Evolutionary conservation across 208 protist species (phyloP).

Genomic region (Naegleria fowleri): DNA sequence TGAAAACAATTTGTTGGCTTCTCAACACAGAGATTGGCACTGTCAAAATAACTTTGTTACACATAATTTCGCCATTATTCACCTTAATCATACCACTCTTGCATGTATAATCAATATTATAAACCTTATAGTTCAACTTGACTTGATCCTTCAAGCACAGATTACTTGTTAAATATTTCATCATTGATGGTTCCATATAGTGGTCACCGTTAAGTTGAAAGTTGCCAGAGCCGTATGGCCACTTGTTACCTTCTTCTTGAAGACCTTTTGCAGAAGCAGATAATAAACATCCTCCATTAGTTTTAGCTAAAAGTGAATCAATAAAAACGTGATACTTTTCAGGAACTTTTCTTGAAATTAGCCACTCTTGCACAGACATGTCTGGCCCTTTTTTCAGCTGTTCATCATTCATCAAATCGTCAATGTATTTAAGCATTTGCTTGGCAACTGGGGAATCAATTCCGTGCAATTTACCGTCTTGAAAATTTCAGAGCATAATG

Average conservation of each 20-base stretch:
- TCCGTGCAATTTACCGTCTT: background rate
- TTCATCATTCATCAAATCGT: background rate
- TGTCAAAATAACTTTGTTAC: background rate
- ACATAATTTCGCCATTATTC: background rate
- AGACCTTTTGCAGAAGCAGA: background rate
- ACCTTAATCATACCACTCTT: background rate
- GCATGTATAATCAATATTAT: background rate
- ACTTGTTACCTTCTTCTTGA: background rate
- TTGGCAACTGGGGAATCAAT: background rate
- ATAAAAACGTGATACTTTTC: background rate
- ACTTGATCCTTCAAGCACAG: background rate
- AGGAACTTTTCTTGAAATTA: background rate
- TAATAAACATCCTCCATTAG: background rate
- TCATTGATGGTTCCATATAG: background rate
- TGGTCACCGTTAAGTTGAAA: background rate
- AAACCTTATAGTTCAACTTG: background rate
- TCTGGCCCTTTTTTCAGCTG: background rate
- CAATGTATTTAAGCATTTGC: background rate
- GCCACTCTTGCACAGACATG: background rate
- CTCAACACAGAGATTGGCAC: background rate
- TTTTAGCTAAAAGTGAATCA: background rate
- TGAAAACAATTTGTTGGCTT: background rate
- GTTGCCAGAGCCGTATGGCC: background rate
- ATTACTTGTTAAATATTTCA: background rate
- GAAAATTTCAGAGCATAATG: background rate